These are phyloP conservation scores for Schizonepeta tenuifolia DNA, from an alignment of 257 asterid genomes.

Conservation along the genomic window DNA sequence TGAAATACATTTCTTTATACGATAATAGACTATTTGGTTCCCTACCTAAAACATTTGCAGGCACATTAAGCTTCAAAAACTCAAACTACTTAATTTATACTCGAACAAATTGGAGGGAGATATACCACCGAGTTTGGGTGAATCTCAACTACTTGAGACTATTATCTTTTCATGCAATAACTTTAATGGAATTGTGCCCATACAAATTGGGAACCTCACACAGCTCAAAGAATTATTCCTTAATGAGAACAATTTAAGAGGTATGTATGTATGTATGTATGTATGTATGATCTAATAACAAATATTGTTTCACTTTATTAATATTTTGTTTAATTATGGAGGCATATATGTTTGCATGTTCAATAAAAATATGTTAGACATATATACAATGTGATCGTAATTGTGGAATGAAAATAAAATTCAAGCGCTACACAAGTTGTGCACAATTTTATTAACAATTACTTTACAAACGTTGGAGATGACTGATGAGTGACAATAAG, in stretches of 20 bases:
- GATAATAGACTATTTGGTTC: not conserved
- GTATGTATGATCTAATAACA: not conserved
- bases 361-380: no score
- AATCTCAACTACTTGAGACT: not conserved
- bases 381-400: no score
- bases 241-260: not conserved
- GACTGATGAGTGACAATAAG: not conserved
- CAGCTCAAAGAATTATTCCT: not conserved
- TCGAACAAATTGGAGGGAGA: constrained; percentile 15
- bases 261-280: no score
- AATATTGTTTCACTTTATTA: no score
- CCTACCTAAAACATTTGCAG: constrained; percentile 19
- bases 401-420: no score
- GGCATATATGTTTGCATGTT: no score
- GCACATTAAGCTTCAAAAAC: not conserved
- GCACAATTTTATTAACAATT: no score
- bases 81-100: not conserved
- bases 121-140: constrained; percentile 14
- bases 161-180: not conserved
- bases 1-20: no score
- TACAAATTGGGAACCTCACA: constrained; percentile 11
- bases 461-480: not conserved
- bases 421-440: no score
- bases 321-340: no score
- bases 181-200: constrained; percentile 12